Conservation (phyloP, 2,329 filamentous ascomycete species). For the Fusarium zealandicum region DNA sequence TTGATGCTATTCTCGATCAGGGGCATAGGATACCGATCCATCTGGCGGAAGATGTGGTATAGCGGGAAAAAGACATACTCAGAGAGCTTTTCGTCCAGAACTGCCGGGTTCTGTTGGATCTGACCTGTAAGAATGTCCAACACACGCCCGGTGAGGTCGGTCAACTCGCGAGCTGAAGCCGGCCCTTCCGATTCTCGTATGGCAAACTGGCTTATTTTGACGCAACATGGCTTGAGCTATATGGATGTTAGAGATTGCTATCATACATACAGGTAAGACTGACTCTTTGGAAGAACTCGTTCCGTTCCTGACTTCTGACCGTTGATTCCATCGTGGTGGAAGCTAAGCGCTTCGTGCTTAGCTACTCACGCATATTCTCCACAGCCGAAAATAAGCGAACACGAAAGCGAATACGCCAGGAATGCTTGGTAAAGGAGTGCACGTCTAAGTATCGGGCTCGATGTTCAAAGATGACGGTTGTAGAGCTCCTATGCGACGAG, state of each 20-base stretch:
- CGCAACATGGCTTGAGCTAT: conserved; percentile 69
- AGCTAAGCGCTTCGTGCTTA: conserved; percentile 27
- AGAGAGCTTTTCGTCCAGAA: conserved; percentile 80
- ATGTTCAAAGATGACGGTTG: neutral
- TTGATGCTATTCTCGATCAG: conserved; percentile 79
- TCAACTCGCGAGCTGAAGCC: conserved; percentile 53
- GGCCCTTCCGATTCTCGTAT: conserved; percentile 56
- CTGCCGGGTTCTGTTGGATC: conserved; percentile 52
- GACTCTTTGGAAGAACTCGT: conserved; percentile 45
- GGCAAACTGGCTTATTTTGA: conserved; percentile 65
- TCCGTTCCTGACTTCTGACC: conserved; percentile 36
- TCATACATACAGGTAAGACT: neutral
- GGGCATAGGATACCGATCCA: conserved; percentile 73
- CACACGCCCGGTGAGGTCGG: conserved; percentile 55
- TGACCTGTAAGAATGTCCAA: conserved; percentile 56
- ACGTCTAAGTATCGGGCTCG: neutral
- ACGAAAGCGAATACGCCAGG: conserved; percentile 21
- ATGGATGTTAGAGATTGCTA: conserved; percentile 8
- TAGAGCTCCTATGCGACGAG: conserved; percentile 8
- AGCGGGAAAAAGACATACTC: conserved; percentile 97
- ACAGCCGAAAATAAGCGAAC: conserved; percentile 24
- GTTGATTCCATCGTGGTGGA: conserved; percentile 39
- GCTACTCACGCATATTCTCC: conserved; percentile 36
- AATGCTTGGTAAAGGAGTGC: neutral
- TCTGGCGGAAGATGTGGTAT: conserved; percentile 81